Evolutionary conservation across 2,329 filamentous ascomycete species (phyloP).

Genomic region (Macrophomina pseudophaseolina): DNA sequence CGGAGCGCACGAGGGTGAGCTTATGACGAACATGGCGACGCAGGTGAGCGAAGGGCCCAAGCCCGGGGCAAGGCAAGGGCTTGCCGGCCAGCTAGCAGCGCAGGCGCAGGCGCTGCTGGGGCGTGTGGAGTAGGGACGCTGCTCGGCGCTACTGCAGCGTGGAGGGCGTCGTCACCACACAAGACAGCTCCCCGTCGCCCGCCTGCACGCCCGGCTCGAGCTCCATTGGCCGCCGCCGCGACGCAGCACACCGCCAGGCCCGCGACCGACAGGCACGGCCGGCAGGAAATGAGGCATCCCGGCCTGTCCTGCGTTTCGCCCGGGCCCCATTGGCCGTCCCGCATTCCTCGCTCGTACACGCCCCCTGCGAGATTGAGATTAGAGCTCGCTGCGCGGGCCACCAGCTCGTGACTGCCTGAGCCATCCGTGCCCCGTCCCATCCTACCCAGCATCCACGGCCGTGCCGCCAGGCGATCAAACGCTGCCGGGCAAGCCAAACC

Average conservation of each 20-base stretch:
- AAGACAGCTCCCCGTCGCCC: not conserved
- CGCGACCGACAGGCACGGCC: conserved; percentile 15
- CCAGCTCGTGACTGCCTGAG: conserved; percentile 22
- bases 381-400: conserved; percentile 20
- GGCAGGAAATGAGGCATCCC: conserved; percentile 26
- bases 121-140: conserved; percentile 22
- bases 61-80: conserved; percentile 22
- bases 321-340: conserved; percentile 19
- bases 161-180: conserved; percentile 21
- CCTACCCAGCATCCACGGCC: not conserved
- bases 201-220: conserved; percentile 14
- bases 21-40: conserved; percentile 27
- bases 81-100: conserved; percentile 7
- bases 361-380: conserved; percentile 27
- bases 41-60: conserved; percentile 7
- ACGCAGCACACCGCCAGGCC: conserved; percentile 23
- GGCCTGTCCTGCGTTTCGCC: conserved; percentile 21
- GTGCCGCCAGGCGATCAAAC: conserved; percentile 25
- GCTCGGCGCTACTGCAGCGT: conserved; percentile 23
- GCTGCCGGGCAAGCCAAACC: conserved; percentile 12
- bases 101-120: not conserved
- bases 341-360: conserved; percentile 23
- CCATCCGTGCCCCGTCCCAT: not conserved
- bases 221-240: conserved; percentile 18
- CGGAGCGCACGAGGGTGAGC: conserved; percentile 20